phyloP scores from a whole-genome alignment of 1,284 basidiomycete species.

The Cryptococcus sp. region DNA sequence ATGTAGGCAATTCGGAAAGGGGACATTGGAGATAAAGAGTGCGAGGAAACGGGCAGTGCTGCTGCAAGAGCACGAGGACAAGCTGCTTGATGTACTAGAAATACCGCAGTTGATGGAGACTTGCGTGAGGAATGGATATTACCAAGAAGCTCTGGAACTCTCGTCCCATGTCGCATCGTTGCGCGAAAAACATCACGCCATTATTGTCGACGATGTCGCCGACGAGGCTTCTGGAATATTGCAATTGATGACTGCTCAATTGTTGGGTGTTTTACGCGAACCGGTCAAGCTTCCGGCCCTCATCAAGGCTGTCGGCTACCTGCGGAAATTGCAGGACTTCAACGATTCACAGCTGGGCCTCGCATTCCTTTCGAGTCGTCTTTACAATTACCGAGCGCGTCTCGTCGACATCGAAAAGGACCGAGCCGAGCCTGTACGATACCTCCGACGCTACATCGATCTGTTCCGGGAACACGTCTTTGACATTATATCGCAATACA shows the following conservation, averaged over 20 bases:
- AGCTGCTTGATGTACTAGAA: constrained; percentile 83
- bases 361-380: constrained; percentile 63
- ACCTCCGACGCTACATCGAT: constrained; percentile 81
- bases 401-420: constrained; percentile 46
- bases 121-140: constrained; percentile 84
- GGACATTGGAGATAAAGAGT: constrained; percentile 57
- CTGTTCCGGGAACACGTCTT: constrained; percentile 87
- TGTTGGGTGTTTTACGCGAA: constrained; percentile 73
- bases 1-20: constrained; percentile 60
- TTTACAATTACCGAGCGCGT: constrained; percentile 54
- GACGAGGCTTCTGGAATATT: constrained; percentile 67
- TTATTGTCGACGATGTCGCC: constrained; percentile 57
- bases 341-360: constrained; percentile 63
- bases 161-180: constrained; percentile 61
- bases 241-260: constrained; percentile 54
- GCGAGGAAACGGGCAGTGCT: constrained; percentile 68
- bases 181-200: constrained; percentile 45
- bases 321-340: constrained; percentile 68
- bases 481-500: constrained; percentile 84
- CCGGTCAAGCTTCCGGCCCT: constrained; percentile 82
- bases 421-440: constrained; percentile 65
- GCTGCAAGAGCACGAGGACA: constrained; percentile 84
- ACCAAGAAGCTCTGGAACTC: constrained; percentile 81
- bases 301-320: constrained; percentile 79
- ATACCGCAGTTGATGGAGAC: constrained; percentile 85